These are phyloP conservation scores for Colletotrichum tanaceti DNA, from an alignment of 2,329 filamentous ascomycete species.

Conservation along the genomic window DNA sequence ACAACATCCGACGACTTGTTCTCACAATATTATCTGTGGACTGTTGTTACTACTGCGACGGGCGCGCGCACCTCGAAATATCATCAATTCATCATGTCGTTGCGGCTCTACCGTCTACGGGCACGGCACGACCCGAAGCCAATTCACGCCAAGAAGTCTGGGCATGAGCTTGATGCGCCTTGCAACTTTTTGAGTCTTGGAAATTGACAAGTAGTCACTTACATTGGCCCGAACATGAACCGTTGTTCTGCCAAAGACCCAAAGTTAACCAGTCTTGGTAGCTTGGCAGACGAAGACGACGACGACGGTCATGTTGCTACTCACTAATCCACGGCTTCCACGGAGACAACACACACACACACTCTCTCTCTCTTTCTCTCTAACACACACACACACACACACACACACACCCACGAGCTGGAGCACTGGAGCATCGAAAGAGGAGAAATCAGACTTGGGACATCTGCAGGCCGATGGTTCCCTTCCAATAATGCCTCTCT, in stretches of 20 bases:
- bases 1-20: constrained; percentile 17
- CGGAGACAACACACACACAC: not conserved
- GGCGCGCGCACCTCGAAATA: no score
- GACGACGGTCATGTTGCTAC: no score
- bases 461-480: not conserved
- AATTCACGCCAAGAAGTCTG: constrained; percentile 4
- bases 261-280: not conserved
- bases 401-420: not conserved
- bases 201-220: constrained; percentile 1
- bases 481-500: not conserved
- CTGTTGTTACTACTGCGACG: no score
- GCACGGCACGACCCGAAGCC: not conserved
- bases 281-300: not conserved
- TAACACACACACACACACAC: no score
- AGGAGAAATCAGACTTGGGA: not conserved
- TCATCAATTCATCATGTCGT: no score
- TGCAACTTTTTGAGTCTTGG: not conserved
- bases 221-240: not conserved
- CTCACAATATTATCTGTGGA: no score
- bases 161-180: not conserved
- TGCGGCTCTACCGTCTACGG: constrained; percentile 17
- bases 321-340: not conserved
- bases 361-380: no score
- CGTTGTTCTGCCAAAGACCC: no score
- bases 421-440: not conserved